Base-by-base conservation (phyloP, 805 yeast species). In the Isabelozyma rhagii region DNA sequence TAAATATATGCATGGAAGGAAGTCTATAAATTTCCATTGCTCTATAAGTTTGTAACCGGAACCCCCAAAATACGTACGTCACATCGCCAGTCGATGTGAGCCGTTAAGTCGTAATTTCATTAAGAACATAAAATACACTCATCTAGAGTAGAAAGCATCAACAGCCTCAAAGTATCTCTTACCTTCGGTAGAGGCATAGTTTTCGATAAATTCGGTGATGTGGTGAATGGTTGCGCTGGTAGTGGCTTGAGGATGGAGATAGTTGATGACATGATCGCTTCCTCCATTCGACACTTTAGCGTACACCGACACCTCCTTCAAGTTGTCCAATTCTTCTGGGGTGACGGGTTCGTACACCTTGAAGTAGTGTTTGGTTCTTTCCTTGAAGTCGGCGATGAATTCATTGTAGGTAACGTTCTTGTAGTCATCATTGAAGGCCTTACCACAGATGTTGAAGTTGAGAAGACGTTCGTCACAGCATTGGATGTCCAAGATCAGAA, bases 391-490 rank as follows among this genome's bases (percentile, higher is more conserved):
- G 3, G 66, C 55, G 14, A 84, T 76, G 3, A 90, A 83, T 6
- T 60, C 60, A 34, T 74, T 74, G 55, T 81, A 79, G 42, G 81
- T 78, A 54, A 72, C 71, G 44, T 77, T 77, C 47, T 62, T 67
- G 62, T 86, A 86, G 61, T 86, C 92, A 39, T 74, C 76, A 59
- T 84, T 84, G 47, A 68, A 71, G 0, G 90, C 78, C 62, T 86
- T 86, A 46, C 82, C 80, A 56, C 80, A 83, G 47, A 85, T 82
- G 64, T 86, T 86, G 63, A 63, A 86, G 51, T 79, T 72, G 55
- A 84, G 66, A 29, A 83, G 72, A 14, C 72, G 71, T 29, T 64
- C 63, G 59, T 83, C 80, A n/a, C 72, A 64, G 58, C 88, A 83
- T 54, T 80, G 75, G 28, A 86, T 78, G 59, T 86, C 87, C 41